A percentile compares a stretch with the other conserved stretches of the same genome.
These are phyloP conservation scores for Claviceps sp. DNA, from an alignment of 2,329 filamentous ascomycete species.

Conservation along the genomic window DNA sequence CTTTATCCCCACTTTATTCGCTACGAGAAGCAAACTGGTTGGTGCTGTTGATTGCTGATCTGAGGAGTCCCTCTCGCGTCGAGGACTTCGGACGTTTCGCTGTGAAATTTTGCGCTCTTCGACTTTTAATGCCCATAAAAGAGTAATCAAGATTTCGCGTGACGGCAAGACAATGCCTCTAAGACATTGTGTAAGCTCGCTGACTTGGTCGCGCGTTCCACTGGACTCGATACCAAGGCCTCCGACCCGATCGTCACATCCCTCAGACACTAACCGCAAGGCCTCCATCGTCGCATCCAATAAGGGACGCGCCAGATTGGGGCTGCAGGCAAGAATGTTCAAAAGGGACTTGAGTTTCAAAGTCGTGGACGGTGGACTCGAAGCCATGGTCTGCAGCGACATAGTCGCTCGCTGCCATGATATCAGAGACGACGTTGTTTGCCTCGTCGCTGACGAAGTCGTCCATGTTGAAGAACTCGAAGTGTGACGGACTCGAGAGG, in stretches of 20 bases:
- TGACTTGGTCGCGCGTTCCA: constrained; percentile 24
- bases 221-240: constrained; percentile 18
- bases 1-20: constrained; percentile 12
- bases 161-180: constrained; percentile 28
- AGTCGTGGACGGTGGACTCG: constrained; percentile 40
- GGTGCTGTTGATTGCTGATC: constrained; percentile 9
- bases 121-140: constrained; percentile 31
- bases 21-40: constrained; percentile 11
- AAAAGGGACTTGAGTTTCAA: constrained; percentile 47
- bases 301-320: constrained; percentile 59
- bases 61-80: constrained; percentile 13
- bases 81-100: constrained; percentile 11
- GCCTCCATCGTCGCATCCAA: constrained; percentile 61
- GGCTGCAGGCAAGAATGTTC: constrained; percentile 60
- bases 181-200: constrained; percentile 23
- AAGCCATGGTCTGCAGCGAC: constrained; percentile 38
- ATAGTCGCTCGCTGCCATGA: constrained; percentile 35
- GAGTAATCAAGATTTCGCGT: constrained; percentile 32
- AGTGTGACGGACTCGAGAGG: constrained; percentile 26
- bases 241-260: constrained; percentile 33
- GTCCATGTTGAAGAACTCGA: constrained; percentile 37
- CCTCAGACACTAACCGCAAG: constrained; percentile 58
- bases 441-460: constrained; percentile 43
- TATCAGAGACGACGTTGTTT: constrained; percentile 30
- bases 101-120: constrained; percentile 25